These are phyloP conservation scores for Hyaloscypha hepaticicola DNA, from an alignment of 495 filamentous ascomycete genomes.

Conservation along the genomic window DNA sequence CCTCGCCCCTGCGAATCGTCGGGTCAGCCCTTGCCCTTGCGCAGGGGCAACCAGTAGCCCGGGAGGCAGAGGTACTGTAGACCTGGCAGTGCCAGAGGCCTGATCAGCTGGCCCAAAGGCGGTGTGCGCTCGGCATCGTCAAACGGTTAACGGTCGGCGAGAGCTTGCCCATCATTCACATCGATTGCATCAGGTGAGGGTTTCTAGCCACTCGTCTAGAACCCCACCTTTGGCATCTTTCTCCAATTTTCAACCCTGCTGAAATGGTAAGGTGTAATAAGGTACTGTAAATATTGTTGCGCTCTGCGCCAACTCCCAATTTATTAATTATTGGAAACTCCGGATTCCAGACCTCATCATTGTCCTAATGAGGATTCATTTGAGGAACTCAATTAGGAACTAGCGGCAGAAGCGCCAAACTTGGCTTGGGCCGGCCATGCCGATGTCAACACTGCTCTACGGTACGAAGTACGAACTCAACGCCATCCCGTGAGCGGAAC, in stretches of 20 bases:
- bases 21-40: neutral
- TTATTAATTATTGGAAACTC: neutral
- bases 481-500: neutral
- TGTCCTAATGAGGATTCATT: neutral
- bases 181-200: neutral
- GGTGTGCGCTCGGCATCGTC: neutral
- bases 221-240: no score
- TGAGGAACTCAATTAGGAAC: neutral
- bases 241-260: neutral
- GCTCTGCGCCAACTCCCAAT: neutral
- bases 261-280: no score
- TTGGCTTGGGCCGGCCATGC: neutral
- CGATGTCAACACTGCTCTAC: neutral
- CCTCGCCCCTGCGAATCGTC: neutral
- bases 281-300: neutral
- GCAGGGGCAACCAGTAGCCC: neutral
- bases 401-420: neutral
- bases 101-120: neutral
- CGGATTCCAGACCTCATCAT: neutral
- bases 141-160: neutral
- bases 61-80: no score
- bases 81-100: no score
- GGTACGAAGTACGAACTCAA: no score
- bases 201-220: neutral
- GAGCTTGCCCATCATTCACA: neutral